Base-by-base conservation (phyloP, 1,139 yeast species). In the Candida sp. region DNA sequence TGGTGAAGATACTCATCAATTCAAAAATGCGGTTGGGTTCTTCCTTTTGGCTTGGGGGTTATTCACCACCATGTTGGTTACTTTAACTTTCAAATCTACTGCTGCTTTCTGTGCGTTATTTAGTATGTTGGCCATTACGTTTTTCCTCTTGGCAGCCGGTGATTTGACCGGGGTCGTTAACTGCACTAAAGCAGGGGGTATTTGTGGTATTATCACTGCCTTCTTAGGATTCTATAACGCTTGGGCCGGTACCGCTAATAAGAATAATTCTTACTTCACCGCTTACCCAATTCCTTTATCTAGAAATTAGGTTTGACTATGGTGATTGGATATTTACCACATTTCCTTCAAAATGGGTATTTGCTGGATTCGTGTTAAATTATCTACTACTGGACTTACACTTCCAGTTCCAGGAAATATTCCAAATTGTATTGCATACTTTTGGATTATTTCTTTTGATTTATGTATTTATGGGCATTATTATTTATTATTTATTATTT, bases 151-250 rank as follows among this genome's bases (percentile, higher is more conserved):
- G 54, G 73, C 82, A n/a, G 76, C 77, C 43, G 88, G 82, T 21
- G 73, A 71, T 42, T 77, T 83, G 52, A 62, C 73, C n/a, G 75
- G 71, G 3, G 66, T 67, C 15, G 71, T 66, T 5, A 66, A 67
- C 15, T 66, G 74, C 5, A 66, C 70, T 38, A 78, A 76, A 55
- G 89, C 88, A n/a, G 91, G 88, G 47, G 93, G 91, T 35, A 82
- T 81, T 39, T 63, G 82, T 53, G 87, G 89, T 25, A 65, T 84
- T 32, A 57, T 84, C 38, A 75, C 86, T 15, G 78, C 86, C 5
- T 64, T 79, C 35, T 57, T 77, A 39, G 93, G 87, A 4, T 82
- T 84, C 70, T 84, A 75, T 59, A 77, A 77, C 52, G 75, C 66
- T 5, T 60, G 52, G 41, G 68, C 68, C 4, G 70, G 70, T 52